phyloP scores from a whole-genome alignment of 2,329 filamentous ascomycete genomes.

The Ophiobolus disseminans region DNA sequence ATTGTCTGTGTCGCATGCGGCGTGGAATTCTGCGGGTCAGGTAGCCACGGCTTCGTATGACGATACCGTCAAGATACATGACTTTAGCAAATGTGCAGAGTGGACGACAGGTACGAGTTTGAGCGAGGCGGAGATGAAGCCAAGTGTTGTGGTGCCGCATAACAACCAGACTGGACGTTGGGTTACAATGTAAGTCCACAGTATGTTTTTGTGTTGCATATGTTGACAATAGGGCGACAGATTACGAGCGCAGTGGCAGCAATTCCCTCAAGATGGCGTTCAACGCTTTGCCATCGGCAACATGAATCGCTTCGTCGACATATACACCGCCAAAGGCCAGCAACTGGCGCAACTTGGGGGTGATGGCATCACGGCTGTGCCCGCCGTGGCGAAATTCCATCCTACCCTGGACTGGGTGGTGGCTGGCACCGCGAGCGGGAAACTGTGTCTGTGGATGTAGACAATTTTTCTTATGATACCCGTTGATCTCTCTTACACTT shows the following conservation, averaged over 20 bases:
- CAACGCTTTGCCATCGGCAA: slow-evolving; percentile 93
- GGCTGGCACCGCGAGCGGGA: slow-evolving; percentile 89
- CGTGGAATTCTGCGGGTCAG: slow-evolving; percentile 84
- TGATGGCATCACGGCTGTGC: slow-evolving; percentile 91
- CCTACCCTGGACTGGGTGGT: slow-evolving; percentile 89
- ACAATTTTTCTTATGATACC: slow-evolving; percentile 5
- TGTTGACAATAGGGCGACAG: slow-evolving; percentile 45
- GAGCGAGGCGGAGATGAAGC: slow-evolving; percentile 69
- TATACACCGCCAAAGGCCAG: slow-evolving; percentile 81
- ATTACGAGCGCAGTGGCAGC: slow-evolving; percentile 88
- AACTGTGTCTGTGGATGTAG: slow-evolving; percentile 88
- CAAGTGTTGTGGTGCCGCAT: slow-evolving; percentile 73
- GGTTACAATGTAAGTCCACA: slow-evolving; percentile 74
- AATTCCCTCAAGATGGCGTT: slow-evolving; percentile 75
- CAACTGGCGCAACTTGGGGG: slow-evolving; percentile 88
- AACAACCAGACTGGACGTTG: slow-evolving; percentile 97
- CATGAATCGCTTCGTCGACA: slow-evolving; percentile 96
- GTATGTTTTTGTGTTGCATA: slow-evolving; percentile 2
- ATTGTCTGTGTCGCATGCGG: slow-evolving; percentile 88
- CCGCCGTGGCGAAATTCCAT: slow-evolving; percentile 90
- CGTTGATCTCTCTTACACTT: not conserved
- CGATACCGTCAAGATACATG: slow-evolving; percentile 91
- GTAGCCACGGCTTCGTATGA: slow-evolving; percentile 94
- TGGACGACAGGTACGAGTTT: slow-evolving; percentile 66
- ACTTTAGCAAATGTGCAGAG: slow-evolving; percentile 62